Evolutionary conservation across 352 stramenopile genomes (phyloP), one percentile per base, ranked within the genome.

Genomic region (Phytophthora foliorum): DNA sequence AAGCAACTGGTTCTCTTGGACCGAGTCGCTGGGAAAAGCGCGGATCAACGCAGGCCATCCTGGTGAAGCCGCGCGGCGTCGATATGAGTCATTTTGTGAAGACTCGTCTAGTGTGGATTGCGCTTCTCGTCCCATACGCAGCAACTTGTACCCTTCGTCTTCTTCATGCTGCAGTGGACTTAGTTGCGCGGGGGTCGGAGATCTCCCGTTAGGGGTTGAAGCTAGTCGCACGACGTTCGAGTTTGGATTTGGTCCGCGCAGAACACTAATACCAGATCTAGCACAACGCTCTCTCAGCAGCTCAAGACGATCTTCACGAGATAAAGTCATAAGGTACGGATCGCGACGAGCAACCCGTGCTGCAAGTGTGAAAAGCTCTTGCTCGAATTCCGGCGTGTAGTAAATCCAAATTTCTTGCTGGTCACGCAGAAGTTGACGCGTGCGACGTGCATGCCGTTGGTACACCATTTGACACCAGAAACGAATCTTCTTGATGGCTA

Each of bases 381-480:
- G 36, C 45, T 92, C 80, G 24, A 91, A 82, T 19, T 64, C 52
- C 0, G 78, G 56, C 21, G 80, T 90, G 66, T 92, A 94, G 69
- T 92, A 94, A 19, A 94, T 84, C 65, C 82, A 88, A 7, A 94
- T 75, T 55, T 91, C 75, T 60, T 92, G 82, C 22, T 90, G 68
- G 0, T 89, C 74, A 2, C 55, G 66, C 0, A 91, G 63, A 29
- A 94, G 66, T 48, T 87, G 81, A 25, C 77, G 70, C 19, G 75
- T 84, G 24, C 83, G 83, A 45, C 81, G 80, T 5, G 62, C 67
- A 45, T 94, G 84, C 10, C 81, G 84, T 63, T 90, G 84, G 50
- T 84, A 86, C 34, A 91, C 74, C 79, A 92, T 82, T 69, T 90
- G 82, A 21, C 82, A 91, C 86, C 84, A 94, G 44, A 92, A 89